Evolutionary conservation across 768 basidiomycete genomes (phyloP).

Genomic region (Tylopilus sp.): DNA sequence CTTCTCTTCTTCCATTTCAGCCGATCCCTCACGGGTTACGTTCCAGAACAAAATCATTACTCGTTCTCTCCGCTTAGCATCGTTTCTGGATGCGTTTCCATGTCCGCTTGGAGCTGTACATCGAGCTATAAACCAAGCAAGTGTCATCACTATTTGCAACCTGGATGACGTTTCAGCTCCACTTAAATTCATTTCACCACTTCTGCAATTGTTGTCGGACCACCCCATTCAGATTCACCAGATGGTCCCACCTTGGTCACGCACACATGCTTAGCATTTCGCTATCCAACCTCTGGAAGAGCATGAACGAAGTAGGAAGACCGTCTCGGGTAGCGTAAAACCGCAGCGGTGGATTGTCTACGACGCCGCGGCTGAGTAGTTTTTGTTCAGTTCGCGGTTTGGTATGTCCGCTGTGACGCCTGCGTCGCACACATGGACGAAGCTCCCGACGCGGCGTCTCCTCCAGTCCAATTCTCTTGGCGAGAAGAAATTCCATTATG

Average conservation of each 20-base stretch:
- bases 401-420: conserved; percentile 2
- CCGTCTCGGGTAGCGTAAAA: conserved; percentile 60
- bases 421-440: conserved; percentile 3
- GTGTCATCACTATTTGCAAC: conserved; percentile 35
- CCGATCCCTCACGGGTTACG: no score
- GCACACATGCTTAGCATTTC: conserved; percentile 33
- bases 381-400: conserved; percentile 30
- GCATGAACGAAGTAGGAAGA: conserved; percentile 58
- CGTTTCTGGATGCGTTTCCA: no score
- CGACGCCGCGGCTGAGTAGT: no score
- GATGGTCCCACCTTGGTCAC: conserved; percentile 13
- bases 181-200: conserved; percentile 55
- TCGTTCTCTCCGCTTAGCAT: no score
- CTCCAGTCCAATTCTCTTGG: background rate
- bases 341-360: no score
- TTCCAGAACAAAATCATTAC: no score
- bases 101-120: conserved; percentile 41
- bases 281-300: conserved; percentile 49
- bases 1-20: no score
- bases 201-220: conserved; percentile 50
- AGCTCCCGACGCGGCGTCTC: conserved; percentile 15
- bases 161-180: conserved; percentile 21
- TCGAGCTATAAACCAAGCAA: conserved; percentile 26
- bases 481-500: background rate
- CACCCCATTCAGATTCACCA: conserved; percentile 27